Evolutionary conservation across 148 eudicot genomes (phyloP).

Genomic region (Rhododendron mucronatum): DNA sequence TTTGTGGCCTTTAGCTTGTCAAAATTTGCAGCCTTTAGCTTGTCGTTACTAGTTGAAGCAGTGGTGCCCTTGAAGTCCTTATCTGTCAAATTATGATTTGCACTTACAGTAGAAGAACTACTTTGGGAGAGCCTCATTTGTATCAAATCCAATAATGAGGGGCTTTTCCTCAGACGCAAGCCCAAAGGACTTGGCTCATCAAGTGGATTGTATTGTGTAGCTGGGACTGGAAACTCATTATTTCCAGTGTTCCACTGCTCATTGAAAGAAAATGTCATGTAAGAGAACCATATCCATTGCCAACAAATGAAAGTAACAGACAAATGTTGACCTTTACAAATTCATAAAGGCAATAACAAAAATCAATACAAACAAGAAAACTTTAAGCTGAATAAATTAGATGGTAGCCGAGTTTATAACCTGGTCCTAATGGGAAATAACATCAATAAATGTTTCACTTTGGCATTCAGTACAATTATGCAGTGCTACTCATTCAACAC

Average conservation of each 20-base stretch:
- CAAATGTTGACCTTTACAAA: not conserved
- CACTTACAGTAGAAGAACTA: slow-evolving; percentile 18
- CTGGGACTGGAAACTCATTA: slow-evolving; percentile 29
- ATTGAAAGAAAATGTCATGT: not conserved
- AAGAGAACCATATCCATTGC: not conserved
- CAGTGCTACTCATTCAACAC: not conserved
- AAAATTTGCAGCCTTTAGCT: slow-evolving; percentile 81
- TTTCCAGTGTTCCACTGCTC: slow-evolving; percentile 28
- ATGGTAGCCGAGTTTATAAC: not conserved
- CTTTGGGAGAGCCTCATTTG: slow-evolving; percentile 59
- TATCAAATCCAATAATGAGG: slow-evolving; percentile 65
- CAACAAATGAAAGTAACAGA: not conserved
- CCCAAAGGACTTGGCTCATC: slow-evolving; percentile 80
- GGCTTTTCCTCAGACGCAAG: slow-evolving; percentile 64
- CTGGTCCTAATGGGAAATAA: not conserved
- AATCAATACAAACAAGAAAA: not conserved
- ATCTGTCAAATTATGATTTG: slow-evolving; percentile 17
- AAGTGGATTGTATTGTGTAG: slow-evolving; percentile 54
- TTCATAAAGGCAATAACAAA: not conserved
- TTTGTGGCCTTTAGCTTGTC: slow-evolving; percentile 88
- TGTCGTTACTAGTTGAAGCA: slow-evolving; percentile 40
- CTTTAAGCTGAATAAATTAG: not conserved
- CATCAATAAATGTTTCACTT: not conserved
- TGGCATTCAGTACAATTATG: not conserved
- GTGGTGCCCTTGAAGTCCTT: slow-evolving; percentile 29